Evolutionary conservation across 23 red algal species (phyloP).

Genomic region (Rhodosorus marinus): DNA sequence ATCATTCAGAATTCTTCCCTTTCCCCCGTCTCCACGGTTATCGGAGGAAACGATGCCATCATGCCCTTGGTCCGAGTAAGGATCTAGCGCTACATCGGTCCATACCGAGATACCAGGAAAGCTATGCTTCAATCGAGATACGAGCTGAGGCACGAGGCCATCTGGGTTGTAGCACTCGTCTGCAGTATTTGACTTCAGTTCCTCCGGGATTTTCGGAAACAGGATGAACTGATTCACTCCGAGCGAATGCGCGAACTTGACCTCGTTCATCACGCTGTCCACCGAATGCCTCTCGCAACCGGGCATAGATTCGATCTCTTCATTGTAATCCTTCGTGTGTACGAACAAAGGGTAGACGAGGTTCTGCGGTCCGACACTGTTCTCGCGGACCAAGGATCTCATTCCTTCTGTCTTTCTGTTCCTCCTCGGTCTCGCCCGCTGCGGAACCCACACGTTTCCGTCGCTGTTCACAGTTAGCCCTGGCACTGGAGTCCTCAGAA

Average conservation of each 20-base stretch:
- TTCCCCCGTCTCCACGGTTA: conserved; percentile 44
- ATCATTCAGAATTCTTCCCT: conserved; percentile 73
- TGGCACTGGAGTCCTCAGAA: conserved; percentile 7
- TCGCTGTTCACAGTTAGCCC: conserved; percentile 28
- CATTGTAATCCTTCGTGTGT: conserved; percentile 51
- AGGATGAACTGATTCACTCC: conserved; percentile 70
- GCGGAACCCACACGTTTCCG: conserved; percentile 40
- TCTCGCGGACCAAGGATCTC: conserved; percentile 65
- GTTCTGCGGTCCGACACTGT: conserved; percentile 55
- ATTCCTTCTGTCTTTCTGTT: conserved; percentile 67
- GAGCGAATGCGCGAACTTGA: conserved; percentile 23
- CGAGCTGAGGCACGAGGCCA: conserved; percentile 40
- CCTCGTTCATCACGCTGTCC: conserved; percentile 27
- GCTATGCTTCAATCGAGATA: conserved; percentile 33
- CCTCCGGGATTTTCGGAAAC: conserved; percentile 86
- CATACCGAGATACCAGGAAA: conserved; percentile 75
- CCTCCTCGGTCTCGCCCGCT: conserved; percentile 56
- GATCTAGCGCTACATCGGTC: conserved; percentile 95
- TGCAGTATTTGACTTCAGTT: conserved; percentile 68
- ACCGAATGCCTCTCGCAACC: conserved; percentile 63
- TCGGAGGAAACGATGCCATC: conserved; percentile 83
- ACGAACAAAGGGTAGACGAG: conserved; percentile 95
- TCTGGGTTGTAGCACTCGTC: conserved; percentile 89
- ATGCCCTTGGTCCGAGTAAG: conserved; percentile 94
- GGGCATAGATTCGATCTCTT: conserved; percentile 66